Evolutionary conservation across 108 stramenopile species (phyloP).

Genomic region (Halocafeteria seosinensis): DNA sequence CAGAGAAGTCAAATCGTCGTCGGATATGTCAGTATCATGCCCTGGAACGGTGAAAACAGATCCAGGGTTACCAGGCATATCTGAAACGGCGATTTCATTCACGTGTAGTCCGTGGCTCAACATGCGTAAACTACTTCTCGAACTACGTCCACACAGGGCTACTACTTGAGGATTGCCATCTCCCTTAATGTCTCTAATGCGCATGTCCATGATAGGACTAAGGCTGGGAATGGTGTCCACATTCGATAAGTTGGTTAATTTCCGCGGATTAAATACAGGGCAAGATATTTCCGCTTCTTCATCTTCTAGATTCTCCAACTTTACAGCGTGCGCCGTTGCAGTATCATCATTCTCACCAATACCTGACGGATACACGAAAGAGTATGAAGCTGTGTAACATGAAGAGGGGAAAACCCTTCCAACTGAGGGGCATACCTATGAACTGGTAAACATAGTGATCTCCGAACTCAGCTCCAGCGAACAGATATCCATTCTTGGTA

Average conservation of each 20-base stretch:
- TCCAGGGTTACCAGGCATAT: slow-evolving; percentile 72
- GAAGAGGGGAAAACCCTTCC: too few relatives aligned
- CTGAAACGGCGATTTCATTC: slow-evolving; percentile 73
- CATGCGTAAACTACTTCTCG: slow-evolving; percentile 54
- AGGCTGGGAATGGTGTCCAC: neutral
- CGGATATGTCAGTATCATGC: slow-evolving; percentile 6
- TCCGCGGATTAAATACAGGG: neutral
- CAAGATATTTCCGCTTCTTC: neutral
- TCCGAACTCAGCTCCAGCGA: slow-evolving; percentile 74
- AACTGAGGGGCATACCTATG: too few relatives aligned
- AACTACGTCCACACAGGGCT: slow-evolving; percentile 66
- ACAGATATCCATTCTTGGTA: slow-evolving; percentile 69
- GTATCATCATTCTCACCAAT: slow-evolving; percentile 53
- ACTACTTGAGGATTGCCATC: slow-evolving; percentile 80
- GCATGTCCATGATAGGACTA: neutral
- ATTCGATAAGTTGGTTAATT: neutral
- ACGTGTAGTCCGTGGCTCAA: slow-evolving; percentile 73
- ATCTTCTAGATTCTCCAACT: too few relatives aligned
- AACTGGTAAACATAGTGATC: slow-evolving; percentile 89
- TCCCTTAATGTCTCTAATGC: slow-evolving; percentile 70
- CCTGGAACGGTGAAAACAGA: slow-evolving; percentile 74
- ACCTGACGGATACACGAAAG: too few relatives aligned
- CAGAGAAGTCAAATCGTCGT: neutral
- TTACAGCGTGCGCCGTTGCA: slow-evolving; percentile 9
- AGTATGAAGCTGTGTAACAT: too few relatives aligned